Conservation (phyloP, 1,284 basidiomycete genomes). For the Agaricales sp. region DNA sequence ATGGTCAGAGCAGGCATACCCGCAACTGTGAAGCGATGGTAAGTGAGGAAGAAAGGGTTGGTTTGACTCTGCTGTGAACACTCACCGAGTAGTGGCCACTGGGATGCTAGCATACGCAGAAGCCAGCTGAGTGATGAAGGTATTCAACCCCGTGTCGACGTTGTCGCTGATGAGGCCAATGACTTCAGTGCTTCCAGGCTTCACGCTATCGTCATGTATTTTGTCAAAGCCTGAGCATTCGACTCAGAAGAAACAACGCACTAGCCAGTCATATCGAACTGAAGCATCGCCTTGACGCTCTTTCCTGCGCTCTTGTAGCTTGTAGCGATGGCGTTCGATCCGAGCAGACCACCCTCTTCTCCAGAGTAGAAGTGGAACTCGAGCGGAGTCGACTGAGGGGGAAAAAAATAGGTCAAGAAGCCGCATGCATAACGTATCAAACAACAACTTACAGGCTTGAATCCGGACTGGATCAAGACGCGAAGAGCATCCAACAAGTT, state of each 20-base stretch:
- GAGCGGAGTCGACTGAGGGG: slow-evolving; percentile 25
- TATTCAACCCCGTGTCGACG: neutral
- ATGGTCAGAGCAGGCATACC: slow-evolving; percentile 1
- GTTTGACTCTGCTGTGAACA: too few relatives aligned
- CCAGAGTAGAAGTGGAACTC: slow-evolving; percentile 49
- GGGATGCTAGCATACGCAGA: neutral
- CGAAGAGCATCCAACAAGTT: slow-evolving; percentile 54
- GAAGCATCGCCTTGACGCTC: slow-evolving; percentile 30
- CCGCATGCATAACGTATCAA: neutral
- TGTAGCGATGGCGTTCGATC: slow-evolving; percentile 40
- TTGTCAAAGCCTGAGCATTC: neutral
- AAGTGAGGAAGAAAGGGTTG: neutral
- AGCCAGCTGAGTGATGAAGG: neutral
- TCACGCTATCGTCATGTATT: too few relatives aligned
- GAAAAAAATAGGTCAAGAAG: neutral
- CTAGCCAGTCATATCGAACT: slow-evolving; percentile 10
- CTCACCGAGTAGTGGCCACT: neutral
- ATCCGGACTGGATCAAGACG: slow-evolving; percentile 40
- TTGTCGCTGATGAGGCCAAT: neutral
- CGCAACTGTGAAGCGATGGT: neutral
- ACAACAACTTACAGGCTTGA: slow-evolving; percentile 16
- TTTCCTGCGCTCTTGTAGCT: slow-evolving; percentile 29
- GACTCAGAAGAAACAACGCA: too few relatives aligned
- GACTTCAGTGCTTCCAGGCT: neutral
- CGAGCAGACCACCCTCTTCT: slow-evolving; percentile 45